phyloP scores from a whole-genome alignment of 768 basidiomycete genomes.

The Hemileccinum impolitum region DNA sequence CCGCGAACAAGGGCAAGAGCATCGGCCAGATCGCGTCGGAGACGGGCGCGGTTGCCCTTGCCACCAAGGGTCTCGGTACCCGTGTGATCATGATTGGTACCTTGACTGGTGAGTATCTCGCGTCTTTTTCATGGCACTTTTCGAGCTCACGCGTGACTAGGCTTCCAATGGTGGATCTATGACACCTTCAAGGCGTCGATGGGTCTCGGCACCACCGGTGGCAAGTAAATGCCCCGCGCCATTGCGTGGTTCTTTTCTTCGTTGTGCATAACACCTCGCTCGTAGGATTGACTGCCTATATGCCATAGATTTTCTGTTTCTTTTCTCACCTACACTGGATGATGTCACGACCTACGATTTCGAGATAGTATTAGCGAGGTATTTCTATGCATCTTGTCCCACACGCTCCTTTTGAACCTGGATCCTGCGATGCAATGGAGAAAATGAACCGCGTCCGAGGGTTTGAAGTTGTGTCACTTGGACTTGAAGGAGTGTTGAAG shows the following conservation, averaged over 20 bases:
- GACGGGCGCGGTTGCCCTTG: constrained; percentile 58
- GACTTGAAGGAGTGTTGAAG: no score
- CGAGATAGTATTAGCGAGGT: not conserved
- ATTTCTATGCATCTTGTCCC: not conserved
- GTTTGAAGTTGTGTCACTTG: no score
- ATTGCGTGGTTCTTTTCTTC: not conserved
- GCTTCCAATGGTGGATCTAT: constrained; percentile 95
- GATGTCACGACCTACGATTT: not conserved
- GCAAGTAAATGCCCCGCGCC: constrained; percentile 54
- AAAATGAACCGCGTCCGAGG: no score
- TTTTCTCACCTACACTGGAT: constrained; percentile 12
- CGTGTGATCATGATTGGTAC: constrained; percentile 83
- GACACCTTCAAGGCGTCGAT: constrained; percentile 81
- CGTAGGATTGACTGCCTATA: constrained; percentile 10
- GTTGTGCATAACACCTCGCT: constrained; percentile 10
- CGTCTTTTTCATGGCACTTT: not conserved
- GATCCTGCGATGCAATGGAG: no score
- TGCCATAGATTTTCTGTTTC: constrained; percentile 6
- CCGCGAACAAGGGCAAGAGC: constrained; percentile 77
- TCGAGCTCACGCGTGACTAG: constrained; percentile 32
- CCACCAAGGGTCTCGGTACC: constrained; percentile 85
- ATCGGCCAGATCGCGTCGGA: constrained; percentile 69
- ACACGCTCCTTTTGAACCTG: no score
- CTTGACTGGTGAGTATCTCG: constrained; percentile 36
- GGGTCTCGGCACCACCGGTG: constrained; percentile 86